Base-by-base conservation (phyloP, 169 alveolate species). In the Neospora caninum region DNA sequence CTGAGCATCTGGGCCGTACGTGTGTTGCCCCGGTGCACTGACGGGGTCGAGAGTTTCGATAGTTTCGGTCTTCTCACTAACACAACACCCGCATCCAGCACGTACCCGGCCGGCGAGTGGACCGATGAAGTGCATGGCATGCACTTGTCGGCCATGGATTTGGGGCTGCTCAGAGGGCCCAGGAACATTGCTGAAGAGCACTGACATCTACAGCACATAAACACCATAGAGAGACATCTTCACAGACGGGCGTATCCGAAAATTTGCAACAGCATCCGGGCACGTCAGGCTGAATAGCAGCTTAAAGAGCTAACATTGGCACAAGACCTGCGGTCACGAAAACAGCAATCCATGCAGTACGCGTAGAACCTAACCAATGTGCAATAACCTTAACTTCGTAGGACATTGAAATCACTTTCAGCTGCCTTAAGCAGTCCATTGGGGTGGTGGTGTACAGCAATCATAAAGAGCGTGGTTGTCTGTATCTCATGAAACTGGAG, bases 81-180 rank as follows among this genome's bases (percentile, higher is more conserved):
- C 22, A 13, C 4, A 13, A 49, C 58, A 49, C 13, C 58, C 58
- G 58, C 58, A 49, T 10, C 29, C 9, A 13, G 42, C 22, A 78
- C 91, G 80, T 80, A 58, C 94, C 86, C 64, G 69, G 36, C 94
- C 94, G 0, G 91, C 91, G 69, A 80, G 94, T 7, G 92, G 91
- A 20, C 87, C 94, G 18, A 92, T 69, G 70, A 92, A 92, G 64
- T 92, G 91, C 94, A 92, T 92, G 20, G 67, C 42, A 36, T 92
- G 91, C 83, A 82, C 84, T 45, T 80, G 94, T n/a, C 94, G 87
- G 88, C 94, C 73, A 27, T 92, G 91, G 22, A 92, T 64, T 36
- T 92, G 88, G 25, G 94, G 94, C 10, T 58, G 92, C 86, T 88
- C 73, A 29, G 94, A 88, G 38, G 94, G 94, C n/a, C 94, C 94